These are phyloP conservation scores for Toxoplasma gondii DNA, from an alignment of 169 alveolate genomes.

Conservation along the genomic window DNA sequence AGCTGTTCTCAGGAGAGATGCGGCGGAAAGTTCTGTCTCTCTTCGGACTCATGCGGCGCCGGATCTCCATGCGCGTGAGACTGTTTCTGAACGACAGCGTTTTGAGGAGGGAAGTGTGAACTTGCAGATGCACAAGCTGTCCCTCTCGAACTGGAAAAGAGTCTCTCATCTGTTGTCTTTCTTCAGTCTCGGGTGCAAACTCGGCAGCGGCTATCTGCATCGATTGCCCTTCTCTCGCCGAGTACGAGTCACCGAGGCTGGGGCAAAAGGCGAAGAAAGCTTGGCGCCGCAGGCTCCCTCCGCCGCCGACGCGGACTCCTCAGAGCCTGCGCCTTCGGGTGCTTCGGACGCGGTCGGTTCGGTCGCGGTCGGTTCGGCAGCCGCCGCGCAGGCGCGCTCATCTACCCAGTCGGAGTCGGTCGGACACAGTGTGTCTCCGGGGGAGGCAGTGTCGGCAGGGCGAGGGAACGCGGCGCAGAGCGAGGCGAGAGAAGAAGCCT, in stretches of 20 bases:
- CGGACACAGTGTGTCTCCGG: not conserved
- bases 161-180: no score
- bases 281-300: not conserved
- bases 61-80: no score
- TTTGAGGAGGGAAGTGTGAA: no score
- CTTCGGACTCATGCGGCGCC: no score
- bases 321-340: not conserved
- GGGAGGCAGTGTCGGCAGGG: not conserved
- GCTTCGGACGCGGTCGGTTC: not conserved
- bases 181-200: constrained; percentile 43
- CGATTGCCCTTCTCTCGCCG: constrained; percentile 39
- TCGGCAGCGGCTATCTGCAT: constrained; percentile 36
- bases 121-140: no score
- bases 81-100: no score
- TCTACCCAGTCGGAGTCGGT: not conserved
- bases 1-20: no score
- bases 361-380: not conserved
- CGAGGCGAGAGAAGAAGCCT: not conserved
- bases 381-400: not conserved
- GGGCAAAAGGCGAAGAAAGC: not conserved
- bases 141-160: no score
- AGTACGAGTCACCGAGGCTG: not conserved
- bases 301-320: not conserved
- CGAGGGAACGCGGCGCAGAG: not conserved
- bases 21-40: no score